phyloP scores from a whole-genome alignment of 805 yeast species.

The Lipomyces lipofer region DNA sequence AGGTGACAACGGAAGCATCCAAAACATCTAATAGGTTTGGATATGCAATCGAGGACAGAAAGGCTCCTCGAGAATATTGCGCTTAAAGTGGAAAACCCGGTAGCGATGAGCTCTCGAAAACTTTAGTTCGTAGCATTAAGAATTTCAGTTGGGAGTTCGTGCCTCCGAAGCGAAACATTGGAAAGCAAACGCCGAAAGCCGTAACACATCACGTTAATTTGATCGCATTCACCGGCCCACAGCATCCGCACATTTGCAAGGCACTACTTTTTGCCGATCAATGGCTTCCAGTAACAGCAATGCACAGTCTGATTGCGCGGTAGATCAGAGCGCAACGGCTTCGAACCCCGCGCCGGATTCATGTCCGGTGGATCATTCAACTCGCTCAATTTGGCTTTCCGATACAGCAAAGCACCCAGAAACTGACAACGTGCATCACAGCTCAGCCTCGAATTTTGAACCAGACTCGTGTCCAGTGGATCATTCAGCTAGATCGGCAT shows the following conservation, averaged over 20 bases:
- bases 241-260: no score
- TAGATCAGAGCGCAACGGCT: slow-evolving; percentile 24
- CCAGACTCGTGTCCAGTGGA: slow-evolving; percentile 67
- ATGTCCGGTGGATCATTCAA: slow-evolving; percentile 72
- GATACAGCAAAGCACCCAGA: slow-evolving; percentile 31
- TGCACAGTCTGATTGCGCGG: slow-evolving; percentile 30
- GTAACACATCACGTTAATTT: no score
- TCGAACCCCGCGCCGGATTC: slow-evolving; percentile 36
- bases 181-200: no score
- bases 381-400: slow-evolving; percentile 60
- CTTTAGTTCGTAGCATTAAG: not conserved
- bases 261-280: no score
- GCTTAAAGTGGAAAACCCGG: no score
- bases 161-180: not conserved
- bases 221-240: no score
- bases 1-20: no score
- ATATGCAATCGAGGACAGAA: no score
- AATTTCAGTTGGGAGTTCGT: not conserved
- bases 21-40: no score
- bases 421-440: slow-evolving; percentile 2
- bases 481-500: slow-evolving; percentile 56
- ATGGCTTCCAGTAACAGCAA: slow-evolving; percentile 6
- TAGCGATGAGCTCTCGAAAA: not conserved
- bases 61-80: no score
- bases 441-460: slow-evolving; percentile 8